Evolutionary conservation across 495 filamentous ascomycete genomes (phyloP).

Genomic region (Podospora fimiseda): DNA sequence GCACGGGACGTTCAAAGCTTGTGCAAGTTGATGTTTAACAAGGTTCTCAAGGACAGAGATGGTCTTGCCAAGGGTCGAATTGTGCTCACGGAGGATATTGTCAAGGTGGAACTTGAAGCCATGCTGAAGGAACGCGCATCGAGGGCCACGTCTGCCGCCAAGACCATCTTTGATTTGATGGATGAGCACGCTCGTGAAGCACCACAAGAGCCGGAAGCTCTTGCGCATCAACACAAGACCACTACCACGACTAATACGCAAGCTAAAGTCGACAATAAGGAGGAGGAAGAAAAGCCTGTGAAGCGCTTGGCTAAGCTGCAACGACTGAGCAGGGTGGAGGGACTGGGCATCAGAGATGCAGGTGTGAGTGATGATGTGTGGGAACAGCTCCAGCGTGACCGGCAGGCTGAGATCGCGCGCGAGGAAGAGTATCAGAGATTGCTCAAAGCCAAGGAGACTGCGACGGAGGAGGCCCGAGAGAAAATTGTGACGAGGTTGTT

Average conservation of each 20-base stretch:
- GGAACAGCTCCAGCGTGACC: slow-evolving; percentile 50
- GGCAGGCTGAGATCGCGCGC: slow-evolving; percentile 25
- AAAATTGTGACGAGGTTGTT: slow-evolving; percentile 20
- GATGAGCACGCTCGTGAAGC: neutral
- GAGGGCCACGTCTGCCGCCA: slow-evolving; percentile 10
- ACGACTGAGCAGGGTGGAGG: neutral
- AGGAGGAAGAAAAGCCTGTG: neutral
- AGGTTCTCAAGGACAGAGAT: slow-evolving; percentile 30
- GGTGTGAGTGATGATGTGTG: slow-evolving; percentile 58
- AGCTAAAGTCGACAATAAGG: slow-evolving; percentile 1
- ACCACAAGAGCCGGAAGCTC: neutral
- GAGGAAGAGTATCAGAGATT: slow-evolving; percentile 26
- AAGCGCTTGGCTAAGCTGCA: neutral
- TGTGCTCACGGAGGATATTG: slow-evolving; percentile 24
- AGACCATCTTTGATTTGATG: neutral
- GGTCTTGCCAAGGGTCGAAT: slow-evolving; percentile 12
- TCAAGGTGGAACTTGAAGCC: slow-evolving; percentile 32
- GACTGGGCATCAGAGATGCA: slow-evolving; percentile 35
- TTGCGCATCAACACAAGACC: neutral
- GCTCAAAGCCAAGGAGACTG: slow-evolving; percentile 16
- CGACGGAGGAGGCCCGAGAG: slow-evolving; percentile 19
- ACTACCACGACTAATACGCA: neutral
- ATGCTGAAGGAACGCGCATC: slow-evolving; percentile 44
- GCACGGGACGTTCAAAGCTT: slow-evolving; percentile 59
- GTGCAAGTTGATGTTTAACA: slow-evolving; percentile 46